A percentile compares a stretch with the other conserved stretches of the same genome.
Evolutionary conservation across 192 early-diverging fungal species (phyloP).

Genomic region (Allomyces arbusculus): DNA sequence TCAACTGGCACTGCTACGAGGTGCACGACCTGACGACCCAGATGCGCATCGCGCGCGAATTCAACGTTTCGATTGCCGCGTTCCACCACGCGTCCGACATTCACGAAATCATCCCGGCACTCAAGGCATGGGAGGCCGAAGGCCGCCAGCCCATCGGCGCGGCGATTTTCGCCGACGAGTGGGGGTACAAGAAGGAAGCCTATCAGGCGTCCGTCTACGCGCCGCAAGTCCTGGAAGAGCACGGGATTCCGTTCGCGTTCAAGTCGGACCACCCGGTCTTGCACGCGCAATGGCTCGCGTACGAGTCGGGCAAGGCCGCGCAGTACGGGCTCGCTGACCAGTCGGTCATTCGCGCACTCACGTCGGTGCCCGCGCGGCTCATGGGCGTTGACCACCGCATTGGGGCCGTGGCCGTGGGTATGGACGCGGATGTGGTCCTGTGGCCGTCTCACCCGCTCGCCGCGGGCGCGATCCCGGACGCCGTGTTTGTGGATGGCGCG

Average conservation of each 20-base stretch:
- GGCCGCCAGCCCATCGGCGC: background rate
- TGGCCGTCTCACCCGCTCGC: slow-evolving; percentile 50
- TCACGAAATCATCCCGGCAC: background rate
- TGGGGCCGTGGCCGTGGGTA: slow-evolving; percentile 37
- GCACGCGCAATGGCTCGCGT: slow-evolving; percentile 50
- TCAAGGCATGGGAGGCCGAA: background rate
- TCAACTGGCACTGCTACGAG: slow-evolving; percentile 58
- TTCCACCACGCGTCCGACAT: slow-evolving; percentile 58
- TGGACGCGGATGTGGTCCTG: slow-evolving; percentile 63
- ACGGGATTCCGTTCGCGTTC: slow-evolving; percentile 48
- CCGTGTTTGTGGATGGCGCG: slow-evolving; percentile 54
- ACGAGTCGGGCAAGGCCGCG: slow-evolving; percentile 52
- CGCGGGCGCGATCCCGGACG: slow-evolving; percentile 47
- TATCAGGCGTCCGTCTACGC: slow-evolving; percentile 37
- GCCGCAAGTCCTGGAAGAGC: slow-evolving; percentile 36
- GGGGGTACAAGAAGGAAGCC: slow-evolving; percentile 54
- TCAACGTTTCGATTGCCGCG: slow-evolving; percentile 44
- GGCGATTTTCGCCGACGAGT: slow-evolving; percentile 13
- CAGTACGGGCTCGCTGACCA: slow-evolving; percentile 46
- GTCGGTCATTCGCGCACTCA: slow-evolving; percentile 40
- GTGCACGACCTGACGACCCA: slow-evolving; percentile 50
- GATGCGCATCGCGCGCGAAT: slow-evolving; percentile 48
- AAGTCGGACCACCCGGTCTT: slow-evolving; percentile 62
- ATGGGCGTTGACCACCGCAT: slow-evolving; percentile 47
- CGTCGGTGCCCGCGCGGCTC: slow-evolving; percentile 43